Base-by-base conservation (phyloP, 768 basidiomycete genomes). In the Boletus barrowsii region DNA sequence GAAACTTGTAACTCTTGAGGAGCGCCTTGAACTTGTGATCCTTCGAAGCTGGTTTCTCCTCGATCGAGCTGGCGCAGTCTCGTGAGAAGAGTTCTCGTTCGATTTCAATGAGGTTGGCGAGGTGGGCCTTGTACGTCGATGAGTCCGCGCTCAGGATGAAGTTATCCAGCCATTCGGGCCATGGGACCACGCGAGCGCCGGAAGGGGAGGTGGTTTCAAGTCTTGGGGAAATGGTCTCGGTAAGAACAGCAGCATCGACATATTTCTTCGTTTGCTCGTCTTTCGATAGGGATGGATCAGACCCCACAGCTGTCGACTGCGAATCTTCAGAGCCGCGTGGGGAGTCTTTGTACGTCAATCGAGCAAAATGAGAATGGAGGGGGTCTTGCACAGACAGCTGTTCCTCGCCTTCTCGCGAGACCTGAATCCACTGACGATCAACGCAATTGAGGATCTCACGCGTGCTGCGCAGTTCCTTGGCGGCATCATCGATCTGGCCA, bases 281-380 rank as follows among this genome's bases (percentile, higher is more conserved):
- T 47, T 67, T 69, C 13, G 49, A 20, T 2, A 53, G 33, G 6
- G 32, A 41, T 7, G 24, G 36, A 49, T 64, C 62, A 41, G 61
- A 37, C 20, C 58, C 61, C 24, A 86, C 82, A 17, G 76, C 76
- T 0, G 86, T 87, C 22, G 64, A 63, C 49, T 83, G 79, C 1
- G 87, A 88, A 65, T 87, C 85, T 62, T 81, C 79, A n/a, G 87
- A 88, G 45, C 81, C 84, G 50, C 84, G 77, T 14, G 79, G 75
- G 1, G 68, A 67, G n/a, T 73, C 72, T 39, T 76, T 73, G 39
- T 66, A 60, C 49, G 52, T 50, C 53, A 63, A 39, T 22, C 35
- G 53, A 32, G 46, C 44, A 37, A 67, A 45, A 33, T 36, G 54
- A 47, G 56, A 50, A 20, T 33, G 42, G 15, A 26, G 20, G 9